These are phyloP conservation scores for Scheffersomyces quercinus DNA, from an alignment of 1,139 yeast species.

Conservation along the genomic window DNA sequence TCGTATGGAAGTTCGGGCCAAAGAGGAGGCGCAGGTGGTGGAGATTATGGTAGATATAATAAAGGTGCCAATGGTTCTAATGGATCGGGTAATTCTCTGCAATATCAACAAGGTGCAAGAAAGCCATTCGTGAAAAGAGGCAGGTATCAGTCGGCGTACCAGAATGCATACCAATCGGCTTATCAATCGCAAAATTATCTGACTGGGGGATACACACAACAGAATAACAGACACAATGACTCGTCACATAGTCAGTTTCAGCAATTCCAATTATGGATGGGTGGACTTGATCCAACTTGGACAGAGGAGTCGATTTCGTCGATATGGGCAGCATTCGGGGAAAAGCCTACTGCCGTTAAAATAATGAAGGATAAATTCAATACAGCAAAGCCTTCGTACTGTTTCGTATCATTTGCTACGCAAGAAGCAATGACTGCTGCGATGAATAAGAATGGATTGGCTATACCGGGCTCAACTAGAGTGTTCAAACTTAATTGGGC, in stretches of 20 bases:
- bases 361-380: conserved; percentile 39
- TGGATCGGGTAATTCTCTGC: too few species aligned
- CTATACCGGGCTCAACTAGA: conserved; percentile 60
- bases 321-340: conserved; percentile 59
- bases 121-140: conserved; percentile 1
- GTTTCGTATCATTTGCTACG: conserved; percentile 79
- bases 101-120: neutral
- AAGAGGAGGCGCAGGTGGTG: conserved; percentile 2
- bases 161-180: conserved; percentile 1
- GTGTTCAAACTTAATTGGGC: conserved; percentile 85
- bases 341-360: conserved; percentile 36
- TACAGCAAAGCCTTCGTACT: conserved; percentile 59
- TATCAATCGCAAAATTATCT: neutral
- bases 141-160: too few species aligned
- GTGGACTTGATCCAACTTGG: conserved; percentile 86
- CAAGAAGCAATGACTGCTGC: conserved; percentile 73
- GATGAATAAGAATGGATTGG: conserved; percentile 63
- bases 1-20: neutral
- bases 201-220: neutral
- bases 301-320: conserved; percentile 67
- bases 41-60: neutral
- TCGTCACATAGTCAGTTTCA: too few species aligned
- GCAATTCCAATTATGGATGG: conserved; percentile 75
- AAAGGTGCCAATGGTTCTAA: neutral
- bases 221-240: neutral